Conservation (phyloP, 139 green algal species). For the Trebouxia sp. region DNA sequence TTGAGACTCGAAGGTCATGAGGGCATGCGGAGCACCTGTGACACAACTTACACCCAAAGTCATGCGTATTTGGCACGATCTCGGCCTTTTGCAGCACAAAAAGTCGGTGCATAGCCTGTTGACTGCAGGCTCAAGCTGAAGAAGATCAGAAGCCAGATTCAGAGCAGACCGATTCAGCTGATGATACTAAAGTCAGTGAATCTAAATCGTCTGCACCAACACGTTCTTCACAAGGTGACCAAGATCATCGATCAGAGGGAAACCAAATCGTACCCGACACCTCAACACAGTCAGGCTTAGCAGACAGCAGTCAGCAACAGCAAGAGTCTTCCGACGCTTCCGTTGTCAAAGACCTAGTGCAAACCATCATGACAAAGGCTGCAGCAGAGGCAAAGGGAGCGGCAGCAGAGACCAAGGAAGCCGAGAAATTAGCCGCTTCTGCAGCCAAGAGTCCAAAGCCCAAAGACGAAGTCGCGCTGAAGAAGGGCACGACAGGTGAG, state of each 20-base stretch:
- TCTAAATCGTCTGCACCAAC: neutral
- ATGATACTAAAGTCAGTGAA: neutral
- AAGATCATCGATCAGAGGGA: constrained; percentile 19
- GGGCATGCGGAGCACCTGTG: too few species aligned
- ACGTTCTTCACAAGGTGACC: neutral
- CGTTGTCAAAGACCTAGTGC: neutral
- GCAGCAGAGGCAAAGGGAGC: constrained; percentile 17
- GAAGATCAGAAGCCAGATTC: neutral
- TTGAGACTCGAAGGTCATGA: neutral
- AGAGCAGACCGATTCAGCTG: neutral
- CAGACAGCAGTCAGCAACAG: neutral
- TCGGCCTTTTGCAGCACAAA: neutral
- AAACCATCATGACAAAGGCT: constrained; percentile 20
- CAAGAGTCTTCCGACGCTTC: neutral
- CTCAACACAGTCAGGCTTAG: neutral
- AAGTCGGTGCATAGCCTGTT: too few species aligned
- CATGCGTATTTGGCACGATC: neutral
- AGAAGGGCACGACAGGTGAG: constrained; percentile 16
- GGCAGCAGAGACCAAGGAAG: constrained; percentile 18
- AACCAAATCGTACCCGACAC: neutral
- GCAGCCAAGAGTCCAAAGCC: constrained; percentile 7
- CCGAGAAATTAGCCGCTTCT: constrained; percentile 12
- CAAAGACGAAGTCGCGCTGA: constrained; percentile 23
- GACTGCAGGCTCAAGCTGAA: too few species aligned
- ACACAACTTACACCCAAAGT: too few species aligned